Evolutionary conservation across 805 yeast genomes (phyloP), one percentile per base, ranked within the genome.

Genomic region (Wickerhamomyces bovis): DNA sequence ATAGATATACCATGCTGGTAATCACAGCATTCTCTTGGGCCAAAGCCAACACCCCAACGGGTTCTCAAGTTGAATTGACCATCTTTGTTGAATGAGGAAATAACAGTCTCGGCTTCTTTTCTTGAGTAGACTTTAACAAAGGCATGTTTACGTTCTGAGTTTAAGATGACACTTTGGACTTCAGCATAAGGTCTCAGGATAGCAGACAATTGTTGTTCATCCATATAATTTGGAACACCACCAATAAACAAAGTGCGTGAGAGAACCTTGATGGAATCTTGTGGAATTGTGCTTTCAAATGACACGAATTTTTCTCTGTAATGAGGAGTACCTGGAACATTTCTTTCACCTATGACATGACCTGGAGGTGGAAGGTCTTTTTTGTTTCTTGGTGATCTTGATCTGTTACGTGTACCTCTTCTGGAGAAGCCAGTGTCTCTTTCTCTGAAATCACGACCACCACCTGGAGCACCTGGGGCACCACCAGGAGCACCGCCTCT

Each of bases 41-140:
- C 99, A 61, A 86, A 94, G 1, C 99, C 99, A 52, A 94, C 98
- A 55, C 98, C 99, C 99, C 99, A 94, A 63, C 97, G 78, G 5
- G 95, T 87, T 67, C 98, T 79, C 55, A 94, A 71, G 31, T 55
- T 79, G 70, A 62, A 68, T 10, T 77, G 65, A 38, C 85, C 83
- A 51, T 81, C 83, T 55, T 82, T 80, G 60, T 80, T 80, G 69
- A 90, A 89, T 38, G 81, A 77, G 38, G 77, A 72, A 48, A 89
- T 76, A 13, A 89, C 89, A 50, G 73, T 78, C 63, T 87, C 97
- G 26, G 99, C 99, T 66, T 92, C 98, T 33, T 73, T 76, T 67
- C 99, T 79, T 20, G 95, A 87, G 63, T 85, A 89, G 22, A 90
- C 95, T 68, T 94, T 94, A 41, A 92, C 95, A 61, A 94, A 94